Base-by-base conservation (phyloP, 208 protist species). In the Naegleria gruberi region DNA sequence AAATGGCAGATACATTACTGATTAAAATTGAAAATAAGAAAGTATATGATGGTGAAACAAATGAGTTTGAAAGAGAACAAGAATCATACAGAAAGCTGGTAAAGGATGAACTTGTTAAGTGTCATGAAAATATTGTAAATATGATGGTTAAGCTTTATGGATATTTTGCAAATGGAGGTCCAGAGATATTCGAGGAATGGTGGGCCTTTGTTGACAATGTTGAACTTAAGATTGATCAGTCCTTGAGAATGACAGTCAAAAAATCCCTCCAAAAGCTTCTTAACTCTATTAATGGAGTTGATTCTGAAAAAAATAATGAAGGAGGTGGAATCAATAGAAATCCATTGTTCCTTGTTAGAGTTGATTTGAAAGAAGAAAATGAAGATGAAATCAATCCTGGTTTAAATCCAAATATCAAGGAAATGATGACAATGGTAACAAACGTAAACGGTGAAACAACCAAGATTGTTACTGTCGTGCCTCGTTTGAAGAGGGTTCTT, bases 1-100 rank as follows among this genome's bases (percentile, higher is more conserved):
- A 93, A 44, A 97, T 99, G 91, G 95, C 94, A 6, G 96, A 98
- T 77, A 98, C 96, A 82, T 90, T 97, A n/a, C 95, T 97, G 2
- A 95, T 98, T 82, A 92, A 95, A n/a, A 97, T 98, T 91, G 95
- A 98, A 93, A 96, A 95, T 91, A 98, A 98, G 91, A 94, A 95
- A 82, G 95, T 98, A 42, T 98, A 98, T 93, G 34, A 55, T 55
- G 83, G 44, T 34, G 93, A 94, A 41, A 93, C 94, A 40, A 94
- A 95, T 40, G 92, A 93, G 4, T 99, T 99, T 89, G 90, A 95
- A 57, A 92, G 95, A 89, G 94, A 94, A 91, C 97, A 99, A 92
- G 81, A 93, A 82, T 37, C 89, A 6, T 96, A 98, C 93, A 94
- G 96, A 65, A 92, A 91, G 42, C 90, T 91, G 37, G 94, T 97